Conservation (phyloP, 208 protist species). For the Trypanosomatidae sp. region DNA sequence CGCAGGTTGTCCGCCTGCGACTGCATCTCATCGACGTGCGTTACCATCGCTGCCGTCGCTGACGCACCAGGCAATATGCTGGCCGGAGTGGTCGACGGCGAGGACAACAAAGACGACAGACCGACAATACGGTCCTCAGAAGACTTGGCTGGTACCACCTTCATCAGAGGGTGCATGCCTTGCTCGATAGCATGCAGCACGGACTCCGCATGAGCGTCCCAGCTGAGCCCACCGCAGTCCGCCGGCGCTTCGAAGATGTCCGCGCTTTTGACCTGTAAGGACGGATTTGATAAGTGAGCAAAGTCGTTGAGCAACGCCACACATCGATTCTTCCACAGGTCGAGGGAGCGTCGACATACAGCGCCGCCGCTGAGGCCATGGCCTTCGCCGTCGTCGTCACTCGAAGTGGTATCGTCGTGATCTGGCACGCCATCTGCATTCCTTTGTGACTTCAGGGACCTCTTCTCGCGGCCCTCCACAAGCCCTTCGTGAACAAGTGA, state of each 20-base stretch:
- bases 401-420: conserved; percentile 58
- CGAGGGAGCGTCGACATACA: conserved; percentile 2
- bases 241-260: conserved; percentile 16
- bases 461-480: conserved; percentile 20
- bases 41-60: not conserved
- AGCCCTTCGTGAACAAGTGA: conserved; percentile 23
- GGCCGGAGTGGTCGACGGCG: not conserved
- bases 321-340: conserved; percentile 60
- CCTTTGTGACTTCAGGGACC: not conserved
- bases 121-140: not conserved
- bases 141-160: conserved; percentile 11
- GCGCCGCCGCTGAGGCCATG: not conserved
- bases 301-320: conserved; percentile 55
- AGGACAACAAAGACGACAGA: conserved; percentile 3
- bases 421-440: conserved; percentile 27
- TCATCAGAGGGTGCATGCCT: conserved; percentile 25
- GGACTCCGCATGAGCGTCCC: conserved; percentile 33
- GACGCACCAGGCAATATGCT: too few species aligned
- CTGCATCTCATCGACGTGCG: conserved; percentile 11
- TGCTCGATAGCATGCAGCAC: conserved; percentile 35
- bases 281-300: conserved; percentile 36
- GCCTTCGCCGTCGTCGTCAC: conserved; percentile 39
- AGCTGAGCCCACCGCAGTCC: conserved; percentile 13
- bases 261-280: conserved; percentile 32
- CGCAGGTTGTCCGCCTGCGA: conserved; percentile 19